phyloP scores from a whole-genome alignment of 23 red algal species.

The Chondrus crispus region DNA sequence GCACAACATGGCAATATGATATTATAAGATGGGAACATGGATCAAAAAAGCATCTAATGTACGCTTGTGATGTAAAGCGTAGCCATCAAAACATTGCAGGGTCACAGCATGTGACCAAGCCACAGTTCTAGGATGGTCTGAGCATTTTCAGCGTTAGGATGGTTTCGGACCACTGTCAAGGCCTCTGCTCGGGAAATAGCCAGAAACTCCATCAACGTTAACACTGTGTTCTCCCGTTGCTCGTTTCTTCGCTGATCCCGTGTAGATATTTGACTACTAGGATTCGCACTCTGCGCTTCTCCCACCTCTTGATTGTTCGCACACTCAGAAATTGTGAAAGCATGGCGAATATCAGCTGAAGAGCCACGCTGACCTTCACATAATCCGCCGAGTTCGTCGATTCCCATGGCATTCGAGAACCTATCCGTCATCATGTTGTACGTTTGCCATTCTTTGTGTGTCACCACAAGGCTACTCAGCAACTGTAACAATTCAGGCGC shows the following conservation, averaged over 20 bases:
- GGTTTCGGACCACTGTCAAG: constrained; percentile 27
- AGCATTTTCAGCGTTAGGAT: constrained; percentile 31
- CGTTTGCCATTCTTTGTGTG: constrained; percentile 40
- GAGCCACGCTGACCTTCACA: background rate
- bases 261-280: background rate
- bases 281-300: background rate
- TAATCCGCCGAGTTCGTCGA: background rate
- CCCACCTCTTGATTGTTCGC: too few species aligned
- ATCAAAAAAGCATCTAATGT: too few species aligned
- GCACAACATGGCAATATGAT: too few species aligned
- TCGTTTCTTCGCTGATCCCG: background rate
- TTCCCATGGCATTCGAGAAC: background rate
- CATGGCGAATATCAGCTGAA: too few species aligned
- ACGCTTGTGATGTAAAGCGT: too few species aligned
- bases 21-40: too few species aligned
- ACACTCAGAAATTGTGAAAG: too few species aligned
- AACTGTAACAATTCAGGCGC: constrained; percentile 2
- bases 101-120: constrained; percentile 16
- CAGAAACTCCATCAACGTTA: constrained; percentile 51
- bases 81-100: too few species aligned
- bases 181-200: constrained; percentile 42
- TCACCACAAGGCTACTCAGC: background rate
- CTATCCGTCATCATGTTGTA: constrained; percentile 34
- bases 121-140: constrained; percentile 31
- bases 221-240: constrained; percentile 20